Base-by-base conservation (phyloP, 345 rosid genomes). In the Populus euphratica region DNA sequence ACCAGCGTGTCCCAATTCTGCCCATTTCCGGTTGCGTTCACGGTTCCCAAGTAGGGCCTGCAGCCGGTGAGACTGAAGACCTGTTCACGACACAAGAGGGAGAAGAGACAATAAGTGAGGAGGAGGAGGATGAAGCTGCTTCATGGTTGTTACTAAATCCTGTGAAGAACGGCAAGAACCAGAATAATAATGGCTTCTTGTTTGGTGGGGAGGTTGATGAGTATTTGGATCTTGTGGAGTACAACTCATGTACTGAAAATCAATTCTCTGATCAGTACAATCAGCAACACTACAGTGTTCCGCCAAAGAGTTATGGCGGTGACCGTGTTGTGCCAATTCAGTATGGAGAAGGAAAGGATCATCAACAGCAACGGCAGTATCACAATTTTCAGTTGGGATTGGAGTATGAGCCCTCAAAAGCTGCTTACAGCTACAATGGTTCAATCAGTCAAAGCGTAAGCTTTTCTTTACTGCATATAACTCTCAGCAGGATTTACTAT, bases 271-370 rank as follows among this genome's bases (percentile, higher is more conserved):
- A 83, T 76, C 89, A 86, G 41, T 85, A 85, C 44, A 70, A 68
- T 62, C 87, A 85, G 23, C 83, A 86, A 43, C 81, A 82, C 39
- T 77, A 79, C 41, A 8, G 76, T 72, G 76, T 81, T 78, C 81
- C 85, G 6, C 83, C 85, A 67, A 88, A 86, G 86, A 85, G 77
- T 47, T 84, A 82, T 72, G 84, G 86, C 0, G 92, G 91, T 59
- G 97, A 90, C 72, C 81, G 97, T 73, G 89, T 91, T 69, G 98
- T 93, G 71, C 98, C 98, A 9, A 86, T 87, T 76, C 89, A 81
- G 62, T 70, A 80, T 75, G 78, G 79, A 75, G 88, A 87, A 79
- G 81, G 73, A 21, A 88, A 83, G 52, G 79, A 85, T 81, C 90
- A 81, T 44, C 78, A 84, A 49, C 20, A 81, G 47, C 76, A 83